Evolutionary conservation across 441 rosid genomes (phyloP).

Genomic region (Viola pubescens): DNA sequence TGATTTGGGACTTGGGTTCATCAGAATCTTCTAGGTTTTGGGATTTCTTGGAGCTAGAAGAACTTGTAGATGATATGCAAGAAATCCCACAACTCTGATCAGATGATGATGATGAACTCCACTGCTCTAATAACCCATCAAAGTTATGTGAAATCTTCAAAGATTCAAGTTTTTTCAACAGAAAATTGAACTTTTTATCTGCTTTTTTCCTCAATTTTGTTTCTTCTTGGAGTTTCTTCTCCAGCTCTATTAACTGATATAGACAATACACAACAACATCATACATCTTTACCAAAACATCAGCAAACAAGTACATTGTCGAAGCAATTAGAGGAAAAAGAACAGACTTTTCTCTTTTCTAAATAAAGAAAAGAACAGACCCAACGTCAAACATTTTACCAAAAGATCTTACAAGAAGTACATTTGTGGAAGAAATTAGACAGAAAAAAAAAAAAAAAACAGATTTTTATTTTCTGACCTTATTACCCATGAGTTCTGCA

Average conservation of each 20-base stretch:
- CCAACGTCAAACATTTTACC: neutral
- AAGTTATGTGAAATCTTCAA: constrained; percentile 28
- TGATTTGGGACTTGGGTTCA: constrained; percentile 18
- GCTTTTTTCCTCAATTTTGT: constrained; percentile 48
- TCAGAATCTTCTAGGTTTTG: constrained; percentile 21
- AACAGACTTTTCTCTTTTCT: neutral
- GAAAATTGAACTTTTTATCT: constrained; percentile 47
- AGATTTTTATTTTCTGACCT: constrained; percentile 30
- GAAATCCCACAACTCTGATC: constrained; percentile 23
- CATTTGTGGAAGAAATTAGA: neutral
- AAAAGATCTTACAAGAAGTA: no score
- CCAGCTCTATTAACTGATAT: constrained; percentile 51
- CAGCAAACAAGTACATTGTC: neutral
- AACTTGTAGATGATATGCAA: constrained; percentile 29
- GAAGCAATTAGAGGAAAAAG: neutral
- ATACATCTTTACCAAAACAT: neutral
- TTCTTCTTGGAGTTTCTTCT: constrained; percentile 57
- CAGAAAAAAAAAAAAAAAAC: neutral
- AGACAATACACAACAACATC: no score
- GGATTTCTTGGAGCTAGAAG: constrained; percentile 14
- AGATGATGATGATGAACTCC: constrained; percentile 26
- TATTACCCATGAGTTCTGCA: constrained; percentile 44
- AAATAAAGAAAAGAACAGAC: neutral
- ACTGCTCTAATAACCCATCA: constrained; percentile 31
- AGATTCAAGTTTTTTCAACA: constrained; percentile 55